These are phyloP conservation scores for Thozetella sp. DNA, from an alignment of 495 filamentous ascomycete genomes.

Conservation along the genomic window DNA sequence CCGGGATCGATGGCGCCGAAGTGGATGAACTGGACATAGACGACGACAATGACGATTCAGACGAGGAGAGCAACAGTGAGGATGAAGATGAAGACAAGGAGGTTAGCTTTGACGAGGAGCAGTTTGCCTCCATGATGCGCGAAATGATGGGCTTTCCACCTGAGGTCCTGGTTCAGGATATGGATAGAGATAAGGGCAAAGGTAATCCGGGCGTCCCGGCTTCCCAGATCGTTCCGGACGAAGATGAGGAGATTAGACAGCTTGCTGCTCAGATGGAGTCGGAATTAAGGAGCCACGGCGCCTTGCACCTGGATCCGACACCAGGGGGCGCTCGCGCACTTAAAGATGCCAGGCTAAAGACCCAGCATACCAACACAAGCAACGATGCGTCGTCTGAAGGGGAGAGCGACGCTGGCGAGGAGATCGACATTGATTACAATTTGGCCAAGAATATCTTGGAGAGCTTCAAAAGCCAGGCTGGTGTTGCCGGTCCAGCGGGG, in stretches of 20 bases:
- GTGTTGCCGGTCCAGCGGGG: constrained; percentile 79
- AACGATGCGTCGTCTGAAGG: constrained; percentile 14
- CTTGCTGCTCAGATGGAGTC: constrained; percentile 78
- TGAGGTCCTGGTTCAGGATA: constrained; percentile 15
- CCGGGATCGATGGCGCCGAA: constrained; percentile 78
- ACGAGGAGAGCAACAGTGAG: constrained; percentile 40
- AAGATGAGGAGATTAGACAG: constrained; percentile 69
- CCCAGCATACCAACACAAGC: constrained; percentile 10
- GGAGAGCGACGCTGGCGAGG: constrained; percentile 46
- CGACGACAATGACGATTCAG: constrained; percentile 59
- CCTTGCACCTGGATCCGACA: constrained; percentile 61
- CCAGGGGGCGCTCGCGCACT: constrained; percentile 9
- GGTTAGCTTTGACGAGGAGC: constrained; percentile 79
- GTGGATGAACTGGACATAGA: constrained; percentile 75
- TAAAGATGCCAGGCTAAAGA: constrained; percentile 16
- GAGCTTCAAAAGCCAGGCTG: constrained; percentile 86
- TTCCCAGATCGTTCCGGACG: constrained; percentile 45
- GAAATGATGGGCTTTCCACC: constrained; percentile 89
- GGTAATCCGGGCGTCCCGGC: constrained; percentile 25
- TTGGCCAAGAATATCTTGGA: constrained; percentile 91
- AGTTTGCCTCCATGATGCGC: constrained; percentile 85
- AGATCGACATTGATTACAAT: constrained; percentile 80
- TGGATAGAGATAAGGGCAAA: constrained; percentile 11
- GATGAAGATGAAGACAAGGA: constrained; percentile 68
- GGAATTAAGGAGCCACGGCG: constrained; percentile 78